Conservation (phyloP, 2,329 filamentous ascomycete genomes). For the Tolypocladium capitatum region DNA sequence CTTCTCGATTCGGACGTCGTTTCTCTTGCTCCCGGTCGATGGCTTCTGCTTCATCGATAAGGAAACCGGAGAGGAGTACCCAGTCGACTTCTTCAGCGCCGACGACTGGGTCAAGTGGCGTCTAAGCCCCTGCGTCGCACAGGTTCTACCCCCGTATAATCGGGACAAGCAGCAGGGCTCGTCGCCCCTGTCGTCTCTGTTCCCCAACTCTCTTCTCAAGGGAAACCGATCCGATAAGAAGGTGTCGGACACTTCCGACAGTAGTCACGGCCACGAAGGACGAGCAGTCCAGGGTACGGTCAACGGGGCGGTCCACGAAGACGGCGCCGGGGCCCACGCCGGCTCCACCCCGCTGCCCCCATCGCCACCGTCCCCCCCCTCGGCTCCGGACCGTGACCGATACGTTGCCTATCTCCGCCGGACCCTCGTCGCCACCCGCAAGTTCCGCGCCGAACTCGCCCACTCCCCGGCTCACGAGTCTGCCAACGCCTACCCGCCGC, state of each 20-base stretch:
- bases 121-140: conserved; percentile 63
- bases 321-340: conserved; percentile 6
- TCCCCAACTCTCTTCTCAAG: conserved; percentile 26
- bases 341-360: conserved; percentile 7
- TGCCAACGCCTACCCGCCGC: conserved; percentile 67
- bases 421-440: conserved; percentile 55
- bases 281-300: background rate
- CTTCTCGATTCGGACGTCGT: conserved; percentile 80
- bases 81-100: conserved; percentile 70
- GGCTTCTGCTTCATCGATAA: conserved; percentile 82
- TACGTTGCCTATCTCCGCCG: conserved; percentile 56
- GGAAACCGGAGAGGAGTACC: conserved; percentile 65
- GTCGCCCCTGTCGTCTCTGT: conserved; percentile 33
- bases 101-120: conserved; percentile 68
- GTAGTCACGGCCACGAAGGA: background rate
- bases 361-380: conserved; percentile 9
- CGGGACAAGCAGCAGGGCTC: conserved; percentile 19
- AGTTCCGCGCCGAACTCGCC: conserved; percentile 63
- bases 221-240: conserved; percentile 27
- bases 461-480: conserved; percentile 45
- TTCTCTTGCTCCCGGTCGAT: conserved; percentile 71
- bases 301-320: conserved; percentile 24
- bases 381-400: conserved; percentile 12
- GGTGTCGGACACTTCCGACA: conserved; percentile 5
- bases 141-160: conserved; percentile 46